These are phyloP conservation scores for Penicillium waksmanii DNA, from an alignment of 495 filamentous ascomycete species.

Conservation along the genomic window DNA sequence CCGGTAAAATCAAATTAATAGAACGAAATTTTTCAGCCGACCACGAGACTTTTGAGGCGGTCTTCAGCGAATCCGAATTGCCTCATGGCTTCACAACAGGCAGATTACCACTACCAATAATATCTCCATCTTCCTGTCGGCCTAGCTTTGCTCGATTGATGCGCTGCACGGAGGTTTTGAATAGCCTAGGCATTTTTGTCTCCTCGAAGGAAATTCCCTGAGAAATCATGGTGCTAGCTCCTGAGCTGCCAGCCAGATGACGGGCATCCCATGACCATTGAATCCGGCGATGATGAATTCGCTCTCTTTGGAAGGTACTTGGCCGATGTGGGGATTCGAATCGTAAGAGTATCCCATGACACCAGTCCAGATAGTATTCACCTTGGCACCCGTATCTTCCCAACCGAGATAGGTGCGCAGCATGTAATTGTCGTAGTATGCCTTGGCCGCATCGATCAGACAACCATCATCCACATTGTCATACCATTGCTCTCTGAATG, in stretches of 20 bases:
- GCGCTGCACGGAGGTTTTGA: constrained; percentile 31
- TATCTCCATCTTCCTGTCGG: constrained; percentile 23
- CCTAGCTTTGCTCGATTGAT: constrained; percentile 23
- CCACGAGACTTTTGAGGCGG: neutral
- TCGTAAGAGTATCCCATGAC: constrained; percentile 52
- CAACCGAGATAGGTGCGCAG: constrained; percentile 47
- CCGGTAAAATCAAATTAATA: too few relatives aligned
- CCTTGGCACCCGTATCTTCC: constrained; percentile 46
- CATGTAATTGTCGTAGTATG: constrained; percentile 59
- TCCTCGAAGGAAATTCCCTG: constrained; percentile 40
- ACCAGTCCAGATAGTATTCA: constrained; percentile 53
- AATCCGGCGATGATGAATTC: constrained; percentile 56
- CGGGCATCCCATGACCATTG: constrained; percentile 59
- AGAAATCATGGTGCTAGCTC: constrained; percentile 52
- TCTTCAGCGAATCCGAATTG: neutral
- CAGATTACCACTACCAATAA: constrained; percentile 20
- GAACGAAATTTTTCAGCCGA: too few relatives aligned
- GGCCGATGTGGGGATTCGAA: constrained; percentile 51
- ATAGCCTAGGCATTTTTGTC: constrained; percentile 38
- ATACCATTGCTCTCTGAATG: constrained; percentile 63
- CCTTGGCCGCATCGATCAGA: constrained; percentile 62
- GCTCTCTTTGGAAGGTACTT: constrained; percentile 43
- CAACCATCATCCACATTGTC: constrained; percentile 49
- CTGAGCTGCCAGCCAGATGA: constrained; percentile 46
- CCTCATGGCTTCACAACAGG: constrained; percentile 15